phyloP scores from a whole-genome alignment of 208 protist genomes.

The Blastocrithidia nonstop region DNA sequence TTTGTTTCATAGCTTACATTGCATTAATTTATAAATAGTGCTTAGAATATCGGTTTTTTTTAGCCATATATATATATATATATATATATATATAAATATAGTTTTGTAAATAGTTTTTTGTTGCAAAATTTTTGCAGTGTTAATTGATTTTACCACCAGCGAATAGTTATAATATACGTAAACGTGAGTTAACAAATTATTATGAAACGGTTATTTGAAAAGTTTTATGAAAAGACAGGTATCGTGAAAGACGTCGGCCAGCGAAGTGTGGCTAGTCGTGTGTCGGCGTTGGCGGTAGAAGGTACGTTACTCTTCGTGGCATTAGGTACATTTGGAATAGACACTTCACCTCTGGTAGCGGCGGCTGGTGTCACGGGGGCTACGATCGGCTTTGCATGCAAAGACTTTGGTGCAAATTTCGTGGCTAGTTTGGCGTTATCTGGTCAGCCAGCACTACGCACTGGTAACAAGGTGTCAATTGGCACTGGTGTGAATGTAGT shows the following conservation, averaged over 20 bases:
- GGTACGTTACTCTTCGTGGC: constrained; percentile 37
- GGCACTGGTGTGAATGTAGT: constrained; percentile 23
- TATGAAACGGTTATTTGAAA: constrained; percentile 76
- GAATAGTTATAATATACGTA: too few relatives aligned
- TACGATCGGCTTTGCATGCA: constrained; percentile 71
- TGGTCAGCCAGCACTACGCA: constrained; percentile 35
- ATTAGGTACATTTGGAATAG: constrained; percentile 55
- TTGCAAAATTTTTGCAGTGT: too few relatives aligned
- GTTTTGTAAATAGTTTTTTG: too few relatives aligned
- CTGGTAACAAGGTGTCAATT: constrained; percentile 44
- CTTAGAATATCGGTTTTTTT: too few relatives aligned
- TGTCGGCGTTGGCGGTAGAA: constrained; percentile 33
- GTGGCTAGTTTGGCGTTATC: constrained; percentile 60
- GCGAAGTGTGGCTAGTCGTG: constrained; percentile 51
- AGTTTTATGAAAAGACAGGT: constrained; percentile 41
- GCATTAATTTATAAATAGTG: too few relatives aligned
- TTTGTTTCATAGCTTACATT: too few relatives aligned
- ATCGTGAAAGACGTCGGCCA: constrained; percentile 53
- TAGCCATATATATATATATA: too few relatives aligned
- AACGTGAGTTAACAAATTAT: too few relatives aligned
- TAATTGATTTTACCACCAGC: too few relatives aligned
- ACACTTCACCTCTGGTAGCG: constrained; percentile 56
- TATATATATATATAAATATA: too few relatives aligned
- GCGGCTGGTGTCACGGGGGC: constrained; percentile 67
- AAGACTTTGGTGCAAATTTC: constrained; percentile 75